Evolutionary conservation across 2,329 filamentous ascomycete species (phyloP).

Genomic region (Neocatenulostroma microsporum): DNA sequence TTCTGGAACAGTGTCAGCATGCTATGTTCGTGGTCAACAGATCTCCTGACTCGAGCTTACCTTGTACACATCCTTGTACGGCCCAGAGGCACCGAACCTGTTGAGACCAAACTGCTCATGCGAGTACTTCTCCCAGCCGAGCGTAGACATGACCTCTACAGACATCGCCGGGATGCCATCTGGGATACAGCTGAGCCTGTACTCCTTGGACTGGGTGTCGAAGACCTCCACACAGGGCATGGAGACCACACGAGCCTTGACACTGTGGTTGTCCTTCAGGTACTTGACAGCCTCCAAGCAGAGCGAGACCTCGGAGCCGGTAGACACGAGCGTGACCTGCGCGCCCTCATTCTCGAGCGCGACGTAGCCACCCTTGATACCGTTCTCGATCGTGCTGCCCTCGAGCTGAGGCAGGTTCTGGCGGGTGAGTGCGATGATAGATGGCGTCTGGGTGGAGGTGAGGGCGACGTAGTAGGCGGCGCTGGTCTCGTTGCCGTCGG

Average conservation of each 20-base stretch:
- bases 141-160: constrained; percentile 92
- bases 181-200: constrained; percentile 84
- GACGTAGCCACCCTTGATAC: constrained; percentile 92
- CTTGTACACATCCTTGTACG: constrained; percentile 97
- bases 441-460: constrained; percentile 81
- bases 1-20: constrained; percentile 55
- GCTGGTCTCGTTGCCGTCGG: constrained; percentile 96
- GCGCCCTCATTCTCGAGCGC: constrained; percentile 76
- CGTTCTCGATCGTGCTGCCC: constrained; percentile 81
- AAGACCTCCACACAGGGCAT: constrained; percentile 97
- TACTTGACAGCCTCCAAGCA: constrained; percentile 87
- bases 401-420: constrained; percentile 98
- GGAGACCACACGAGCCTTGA: constrained; percentile 87
- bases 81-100: constrained; percentile 94
- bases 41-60: constrained; percentile 33
- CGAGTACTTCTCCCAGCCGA: constrained; percentile 98
- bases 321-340: constrained; percentile 81
- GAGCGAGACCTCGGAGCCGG: constrained; percentile 92
- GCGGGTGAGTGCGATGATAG: constrained; percentile 87
- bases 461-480: constrained; percentile 95
- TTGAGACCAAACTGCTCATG: constrained; percentile 99
- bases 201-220: constrained; percentile 87
- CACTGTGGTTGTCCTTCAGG: constrained; percentile 77
- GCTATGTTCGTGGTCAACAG: constrained; percentile 1
- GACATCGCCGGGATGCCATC: constrained; percentile 89